Evolutionary conservation across 129 eudicot genomes (phyloP), one percentile per base, ranked within the genome.

Genomic region (Tagetes erecta): DNA sequence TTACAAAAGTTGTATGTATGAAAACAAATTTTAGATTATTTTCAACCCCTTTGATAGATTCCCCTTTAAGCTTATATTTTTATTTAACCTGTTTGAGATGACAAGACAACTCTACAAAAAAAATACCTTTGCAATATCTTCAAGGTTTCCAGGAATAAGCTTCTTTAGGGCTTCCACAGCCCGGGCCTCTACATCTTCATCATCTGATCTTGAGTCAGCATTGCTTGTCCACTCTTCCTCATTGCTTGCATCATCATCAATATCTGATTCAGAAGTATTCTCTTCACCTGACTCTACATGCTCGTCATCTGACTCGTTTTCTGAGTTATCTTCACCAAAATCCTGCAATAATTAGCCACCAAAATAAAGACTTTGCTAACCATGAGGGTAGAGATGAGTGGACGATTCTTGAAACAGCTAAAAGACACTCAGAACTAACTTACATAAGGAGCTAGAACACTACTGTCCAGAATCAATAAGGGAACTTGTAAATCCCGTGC

Each of bases 401-500:
- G 38, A 45, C 10, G 6, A 34, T 47, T 73, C 35, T 38, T 30
- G 8, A 6, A 45, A 80, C 40, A 56, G 49, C 44, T 37, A 58
- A 58, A 70, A 3, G 14, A 71, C 60, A 10, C 65, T 73, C 33
- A 1, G 7, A 57, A 55, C 56, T 40, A 76, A 62, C 93, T 90
- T 88, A 94, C 98, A 73, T 83, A 85, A 70, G 98, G 88, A 78
- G 98, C 99, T 68, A 94, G 83, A 78, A 86, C 84, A 51, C 94
- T 91, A 83, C 97, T 84, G 78, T 88, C 99, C 68, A 94, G 99
- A 79, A 94, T 88, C 68, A 94, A 77, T 70, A 94, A 67, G 4
- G 99, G 99, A 71, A 94, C 99, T 83, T 85, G 85, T 67, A 94
- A 74, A 74, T 88, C 97, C 40, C 77, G 87, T 8, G 99, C 99